Evolutionary conservation across 2,329 filamentous ascomycete species (phyloP).

Genomic region (Macroventuria anomochaeta): DNA sequence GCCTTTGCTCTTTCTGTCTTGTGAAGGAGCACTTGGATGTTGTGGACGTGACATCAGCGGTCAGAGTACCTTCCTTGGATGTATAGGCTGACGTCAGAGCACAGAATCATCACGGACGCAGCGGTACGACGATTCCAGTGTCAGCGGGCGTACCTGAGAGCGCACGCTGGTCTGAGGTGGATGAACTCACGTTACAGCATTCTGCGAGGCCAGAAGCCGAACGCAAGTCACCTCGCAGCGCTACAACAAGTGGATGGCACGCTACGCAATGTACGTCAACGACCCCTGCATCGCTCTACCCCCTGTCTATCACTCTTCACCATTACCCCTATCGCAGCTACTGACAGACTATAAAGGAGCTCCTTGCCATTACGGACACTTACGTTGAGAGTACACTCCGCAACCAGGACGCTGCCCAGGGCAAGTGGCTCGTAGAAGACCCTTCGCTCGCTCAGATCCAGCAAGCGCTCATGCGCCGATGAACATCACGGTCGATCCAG

Average conservation of each 20-base stretch:
- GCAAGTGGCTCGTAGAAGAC: conserved; percentile 68
- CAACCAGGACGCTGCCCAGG: conserved; percentile 61
- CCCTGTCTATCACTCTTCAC: not conserved
- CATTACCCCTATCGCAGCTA: not conserved
- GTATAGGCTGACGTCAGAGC: conserved; percentile 28
- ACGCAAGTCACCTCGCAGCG: conserved; percentile 55
- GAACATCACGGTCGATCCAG: conserved; percentile 13
- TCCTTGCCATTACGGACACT: conserved; percentile 63
- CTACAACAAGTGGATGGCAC: conserved; percentile 58
- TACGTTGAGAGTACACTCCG: conserved; percentile 63
- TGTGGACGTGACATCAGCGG: conserved; percentile 3
- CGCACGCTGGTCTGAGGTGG: conserved; percentile 65
- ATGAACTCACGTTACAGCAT: conserved; percentile 60
- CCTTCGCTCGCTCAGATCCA: conserved; percentile 61
- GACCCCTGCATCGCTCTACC: not conserved
- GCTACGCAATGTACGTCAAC: conserved; percentile 55
- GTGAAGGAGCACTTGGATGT: not conserved
- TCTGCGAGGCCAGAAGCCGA: conserved; percentile 58
- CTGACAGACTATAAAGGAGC: conserved; percentile 55
- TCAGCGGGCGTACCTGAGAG: conserved; percentile 66
- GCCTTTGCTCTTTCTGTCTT: not conserved
- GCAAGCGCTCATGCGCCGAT: conserved; percentile 46
- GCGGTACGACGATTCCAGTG: conserved; percentile 66
- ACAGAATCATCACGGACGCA: conserved; percentile 66
- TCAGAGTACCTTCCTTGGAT: not conserved